Percentiles rank a stretch among this genome's conserved stretches.
Evolutionary conservation across 371 early-diverging fungal species (phyloP).

Genomic region (Batrachochytrium dendrobatidis): DNA sequence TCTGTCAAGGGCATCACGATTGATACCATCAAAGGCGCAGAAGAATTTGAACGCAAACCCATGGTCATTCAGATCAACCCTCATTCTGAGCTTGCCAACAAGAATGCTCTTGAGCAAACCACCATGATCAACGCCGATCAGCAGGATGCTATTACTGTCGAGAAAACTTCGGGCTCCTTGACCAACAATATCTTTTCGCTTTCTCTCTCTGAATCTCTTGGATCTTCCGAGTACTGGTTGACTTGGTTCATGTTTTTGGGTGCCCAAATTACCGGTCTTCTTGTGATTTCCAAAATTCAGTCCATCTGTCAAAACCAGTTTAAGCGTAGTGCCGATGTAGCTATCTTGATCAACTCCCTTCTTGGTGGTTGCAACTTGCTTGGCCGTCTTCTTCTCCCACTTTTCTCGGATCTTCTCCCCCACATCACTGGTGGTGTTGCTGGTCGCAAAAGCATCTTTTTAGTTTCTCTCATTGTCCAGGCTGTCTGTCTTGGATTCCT

Average conservation of each 20-base stretch:
- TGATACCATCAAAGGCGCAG: constrained; percentile 38
- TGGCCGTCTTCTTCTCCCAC: constrained; percentile 51
- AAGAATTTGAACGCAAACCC: constrained; percentile 9
- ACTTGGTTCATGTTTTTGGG: constrained; percentile 48
- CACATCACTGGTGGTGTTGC: background rate
- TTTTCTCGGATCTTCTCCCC: constrained; percentile 43
- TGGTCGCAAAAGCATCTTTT: constrained; percentile 51
- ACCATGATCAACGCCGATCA: constrained; percentile 5
- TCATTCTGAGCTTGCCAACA: background rate
- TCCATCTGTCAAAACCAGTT: constrained; percentile 49
- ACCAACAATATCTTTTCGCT: constrained; percentile 16
- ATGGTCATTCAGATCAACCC: too few species aligned
- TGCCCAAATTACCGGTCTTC: constrained; percentile 38
- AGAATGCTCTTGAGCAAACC: constrained; percentile 1
- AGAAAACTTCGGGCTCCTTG: background rate
- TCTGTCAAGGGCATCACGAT: constrained; percentile 47
- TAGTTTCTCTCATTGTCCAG: constrained; percentile 46
- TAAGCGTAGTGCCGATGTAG: constrained; percentile 38
- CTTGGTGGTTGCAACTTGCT: constrained; percentile 57
- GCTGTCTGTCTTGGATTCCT: constrained; percentile 41
- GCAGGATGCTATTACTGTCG: background rate
- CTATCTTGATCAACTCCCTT: constrained; percentile 50
- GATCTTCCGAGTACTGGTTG: constrained; percentile 42
- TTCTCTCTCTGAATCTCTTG: constrained; percentile 43
- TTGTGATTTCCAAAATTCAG: constrained; percentile 55